phyloP scores from a whole-genome alignment of 2,329 filamentous ascomycete species.

The Fusarium citri region DNA sequence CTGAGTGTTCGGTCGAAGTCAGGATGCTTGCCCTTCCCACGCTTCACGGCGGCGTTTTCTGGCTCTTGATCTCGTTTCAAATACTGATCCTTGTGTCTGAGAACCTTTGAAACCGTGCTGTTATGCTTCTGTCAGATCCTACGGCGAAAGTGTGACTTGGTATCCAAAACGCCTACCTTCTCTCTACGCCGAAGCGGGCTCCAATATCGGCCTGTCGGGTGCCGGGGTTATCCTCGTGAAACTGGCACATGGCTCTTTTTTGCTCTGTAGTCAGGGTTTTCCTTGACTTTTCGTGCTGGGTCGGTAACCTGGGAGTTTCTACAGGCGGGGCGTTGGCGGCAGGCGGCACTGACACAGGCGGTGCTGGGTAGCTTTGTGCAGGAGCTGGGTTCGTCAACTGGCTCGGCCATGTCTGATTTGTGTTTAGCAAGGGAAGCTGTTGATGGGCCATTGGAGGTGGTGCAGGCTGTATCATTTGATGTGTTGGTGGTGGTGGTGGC shows the following conservation, averaged over 20 bases:
- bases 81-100: slow-evolving; percentile 95
- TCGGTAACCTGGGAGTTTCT: slow-evolving; percentile 45
- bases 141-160: slow-evolving; percentile 25
- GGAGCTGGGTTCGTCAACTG: slow-evolving; percentile 78
- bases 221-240: slow-evolving; percentile 88
- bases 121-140: slow-evolving; percentile 43
- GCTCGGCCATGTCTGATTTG: slow-evolving; percentile 76
- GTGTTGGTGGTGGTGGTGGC: slow-evolving; percentile 65
- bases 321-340: slow-evolving; percentile 62
- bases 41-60: slow-evolving; percentile 75
- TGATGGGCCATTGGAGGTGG: slow-evolving; percentile 64
- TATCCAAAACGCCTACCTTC: slow-evolving; percentile 75
- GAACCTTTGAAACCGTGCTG: slow-evolving; percentile 98
- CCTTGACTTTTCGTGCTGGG: slow-evolving; percentile 71
- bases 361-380: slow-evolving; percentile 65
- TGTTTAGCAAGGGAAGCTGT: slow-evolving; percentile 76
- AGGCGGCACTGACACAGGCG: slow-evolving; percentile 69
- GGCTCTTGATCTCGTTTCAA: slow-evolving; percentile 83
- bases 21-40: slow-evolving; percentile 83
- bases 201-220: slow-evolving; percentile 98
- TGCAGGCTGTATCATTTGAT: slow-evolving; percentile 50
- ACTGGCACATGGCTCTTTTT: slow-evolving; percentile 91
- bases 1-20: slow-evolving; percentile 92
- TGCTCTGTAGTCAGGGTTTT: slow-evolving; percentile 93
- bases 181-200: slow-evolving; percentile 92